Evolutionary conservation across 1,139 yeast genomes (phyloP).

Genomic region (Pneumocystis sp.): DNA sequence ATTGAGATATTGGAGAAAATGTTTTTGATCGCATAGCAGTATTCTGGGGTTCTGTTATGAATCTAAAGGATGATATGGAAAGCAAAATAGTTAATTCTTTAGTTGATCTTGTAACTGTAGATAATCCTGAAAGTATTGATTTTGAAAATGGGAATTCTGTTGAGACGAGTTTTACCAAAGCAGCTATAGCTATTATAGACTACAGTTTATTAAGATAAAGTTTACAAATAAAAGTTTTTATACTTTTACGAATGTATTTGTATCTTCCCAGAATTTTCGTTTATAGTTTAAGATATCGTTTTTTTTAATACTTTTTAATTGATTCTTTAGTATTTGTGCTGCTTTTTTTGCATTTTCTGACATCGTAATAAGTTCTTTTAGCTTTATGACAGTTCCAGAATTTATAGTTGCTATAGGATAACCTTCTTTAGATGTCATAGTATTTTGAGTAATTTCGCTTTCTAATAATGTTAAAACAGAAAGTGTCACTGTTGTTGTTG

Average conservation of each 20-base stretch:
- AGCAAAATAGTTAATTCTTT: constrained; percentile 14
- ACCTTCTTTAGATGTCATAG: constrained; percentile 35
- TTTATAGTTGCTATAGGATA: constrained; percentile 12
- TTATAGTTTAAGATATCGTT: constrained; percentile 37
- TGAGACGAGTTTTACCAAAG: constrained; percentile 11
- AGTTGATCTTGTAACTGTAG: constrained; percentile 13
- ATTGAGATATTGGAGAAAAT: neutral
- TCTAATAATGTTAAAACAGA: constrained; percentile 67
- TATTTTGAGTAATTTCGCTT: constrained; percentile 58
- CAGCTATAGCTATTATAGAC: constrained; percentile 13
- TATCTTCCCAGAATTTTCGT: constrained; percentile 69
- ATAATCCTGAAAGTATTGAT: constrained; percentile 10
- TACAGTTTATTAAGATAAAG: neutral
- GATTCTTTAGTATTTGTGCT: constrained; percentile 49
- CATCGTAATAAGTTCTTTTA: constrained; percentile 64
- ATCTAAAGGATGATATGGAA: constrained; percentile 11
- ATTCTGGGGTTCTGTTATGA: neutral
- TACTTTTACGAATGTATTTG: constrained; percentile 66
- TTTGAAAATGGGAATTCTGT: constrained; percentile 12
- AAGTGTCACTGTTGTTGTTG: constrained; percentile 65
- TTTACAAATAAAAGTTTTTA: constrained; percentile 27
- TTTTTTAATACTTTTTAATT: constrained; percentile 39
- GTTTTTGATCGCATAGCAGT: neutral
- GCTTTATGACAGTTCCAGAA: constrained; percentile 39
- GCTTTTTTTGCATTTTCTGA: constrained; percentile 70